These are phyloP conservation scores for Polygonum aviculare DNA, from an alignment of 148 eudicot species.

Conservation along the genomic window DNA sequence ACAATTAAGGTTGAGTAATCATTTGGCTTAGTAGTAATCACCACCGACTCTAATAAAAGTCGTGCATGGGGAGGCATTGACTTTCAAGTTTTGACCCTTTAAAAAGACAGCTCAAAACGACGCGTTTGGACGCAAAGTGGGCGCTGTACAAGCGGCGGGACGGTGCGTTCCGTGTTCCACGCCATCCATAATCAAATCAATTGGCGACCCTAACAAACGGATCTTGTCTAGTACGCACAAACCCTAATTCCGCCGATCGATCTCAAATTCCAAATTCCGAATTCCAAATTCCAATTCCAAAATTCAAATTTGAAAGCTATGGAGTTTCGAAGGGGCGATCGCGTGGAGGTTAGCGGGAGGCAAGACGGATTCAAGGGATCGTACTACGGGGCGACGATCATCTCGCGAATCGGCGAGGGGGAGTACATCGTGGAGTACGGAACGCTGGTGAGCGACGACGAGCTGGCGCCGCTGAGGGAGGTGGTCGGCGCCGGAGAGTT, in stretches of 20 bases:
- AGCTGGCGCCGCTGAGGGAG: background rate
- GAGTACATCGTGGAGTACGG: constrained; percentile 3
- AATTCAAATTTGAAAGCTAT: background rate
- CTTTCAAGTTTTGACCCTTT: background rate
- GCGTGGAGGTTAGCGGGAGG: background rate
- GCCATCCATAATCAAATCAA: background rate
- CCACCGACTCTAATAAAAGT: background rate
- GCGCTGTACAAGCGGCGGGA: background rate
- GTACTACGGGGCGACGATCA: background rate
- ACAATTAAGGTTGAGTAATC: no score
- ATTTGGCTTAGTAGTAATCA: background rate
- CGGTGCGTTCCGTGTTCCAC: background rate
- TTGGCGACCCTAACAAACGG: background rate
- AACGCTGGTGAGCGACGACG: background rate
- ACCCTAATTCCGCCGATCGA: background rate
- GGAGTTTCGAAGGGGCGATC: background rate
- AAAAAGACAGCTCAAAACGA: background rate
- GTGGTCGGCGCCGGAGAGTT: background rate
- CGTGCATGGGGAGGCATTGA: background rate
- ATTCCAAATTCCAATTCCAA: background rate
- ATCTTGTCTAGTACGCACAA: background rate
- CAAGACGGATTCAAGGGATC: background rate
- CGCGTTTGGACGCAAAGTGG: background rate
- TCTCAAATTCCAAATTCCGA: background rate
- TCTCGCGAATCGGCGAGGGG: background rate